A percentile compares a stretch with the other conserved stretches of the same genome.
Evolutionary conservation across 306 rosid species (phyloP).

Genomic region (Morella rubra): DNA sequence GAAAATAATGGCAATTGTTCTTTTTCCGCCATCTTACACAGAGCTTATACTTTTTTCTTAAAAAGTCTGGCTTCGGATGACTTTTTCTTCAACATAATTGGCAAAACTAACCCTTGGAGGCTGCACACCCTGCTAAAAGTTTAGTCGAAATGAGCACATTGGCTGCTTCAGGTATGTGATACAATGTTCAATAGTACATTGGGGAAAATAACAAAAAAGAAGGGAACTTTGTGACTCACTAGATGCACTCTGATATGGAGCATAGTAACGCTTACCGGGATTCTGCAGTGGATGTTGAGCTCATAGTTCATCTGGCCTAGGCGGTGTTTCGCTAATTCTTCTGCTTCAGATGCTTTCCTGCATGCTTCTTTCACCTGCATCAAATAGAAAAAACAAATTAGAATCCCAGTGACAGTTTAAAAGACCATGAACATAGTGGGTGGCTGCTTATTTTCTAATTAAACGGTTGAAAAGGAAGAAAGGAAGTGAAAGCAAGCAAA

Average conservation of each 20-base stretch:
- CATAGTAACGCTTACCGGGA: slow-evolving; percentile 37
- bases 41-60: not conserved
- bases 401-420: not conserved
- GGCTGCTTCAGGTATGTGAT: not conserved
- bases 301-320: slow-evolving; percentile 63
- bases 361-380: slow-evolving; percentile 75
- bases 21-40: not conserved
- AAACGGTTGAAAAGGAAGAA: not conserved
- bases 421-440: not conserved
- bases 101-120: slow-evolving; percentile 71
- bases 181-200: not conserved
- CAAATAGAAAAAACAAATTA: not conserved
- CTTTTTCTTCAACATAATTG: slow-evolving; percentile 45
- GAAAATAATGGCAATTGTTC: not conserved
- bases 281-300: slow-evolving; percentile 69
- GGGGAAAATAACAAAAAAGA: slow-evolving; percentile 5
- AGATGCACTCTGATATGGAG: slow-evolving; percentile 3
- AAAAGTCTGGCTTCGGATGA: slow-evolving; percentile 25
- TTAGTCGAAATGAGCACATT: not conserved
- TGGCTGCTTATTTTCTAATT: not conserved
- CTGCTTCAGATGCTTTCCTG: slow-evolving; percentile 63
- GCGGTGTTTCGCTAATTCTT: slow-evolving; percentile 55
- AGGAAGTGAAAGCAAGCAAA: not conserved
- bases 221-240: not conserved
- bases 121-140: slow-evolving; percentile 53